A percentile compares a stretch with the other conserved stretches of the same genome.
Conservation (phyloP, 768 basidiomycete genomes). For the Suillus discolor region DNA sequence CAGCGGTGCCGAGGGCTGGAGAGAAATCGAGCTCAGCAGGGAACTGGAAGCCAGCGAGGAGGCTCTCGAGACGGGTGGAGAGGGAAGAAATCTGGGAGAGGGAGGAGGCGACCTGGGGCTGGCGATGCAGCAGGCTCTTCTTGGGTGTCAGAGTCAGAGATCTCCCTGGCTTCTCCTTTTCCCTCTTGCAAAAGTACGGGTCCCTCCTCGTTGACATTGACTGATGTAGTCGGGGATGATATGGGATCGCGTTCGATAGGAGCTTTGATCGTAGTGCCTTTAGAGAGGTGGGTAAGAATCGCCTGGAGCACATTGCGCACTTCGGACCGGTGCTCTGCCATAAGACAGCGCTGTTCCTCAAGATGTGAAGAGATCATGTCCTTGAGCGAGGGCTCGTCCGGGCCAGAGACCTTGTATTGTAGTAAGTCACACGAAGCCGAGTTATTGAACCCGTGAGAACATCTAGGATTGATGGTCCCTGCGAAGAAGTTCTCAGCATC, state of each 20-base stretch:
- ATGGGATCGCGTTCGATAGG: neutral
- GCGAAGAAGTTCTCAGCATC: neutral
- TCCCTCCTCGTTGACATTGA: neutral
- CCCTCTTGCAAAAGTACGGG: conserved; percentile 8
- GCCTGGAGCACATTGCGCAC: conserved; percentile 5
- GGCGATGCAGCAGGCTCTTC: conserved; percentile 17
- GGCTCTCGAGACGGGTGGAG: conserved; percentile 41
- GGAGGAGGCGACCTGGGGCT: conserved; percentile 18
- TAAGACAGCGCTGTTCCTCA: conserved; percentile 1
- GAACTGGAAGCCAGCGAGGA: conserved; percentile 43
- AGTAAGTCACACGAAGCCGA: neutral
- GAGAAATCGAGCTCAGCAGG: conserved; percentile 36
- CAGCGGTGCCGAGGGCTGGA: conserved; percentile 13
- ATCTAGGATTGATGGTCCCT: neutral
- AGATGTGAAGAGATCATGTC: neutral
- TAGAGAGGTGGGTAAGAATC: conserved; percentile 3
- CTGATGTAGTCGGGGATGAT: neutral
- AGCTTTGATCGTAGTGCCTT: neutral
- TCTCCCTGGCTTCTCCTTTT: conserved; percentile 43
- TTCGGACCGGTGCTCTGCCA: conserved; percentile 10
- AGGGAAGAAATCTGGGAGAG: conserved; percentile 43
- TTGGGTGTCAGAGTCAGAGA: conserved; percentile 10
- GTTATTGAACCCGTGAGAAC: neutral
- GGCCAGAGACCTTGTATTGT: neutral
- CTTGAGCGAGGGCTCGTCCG: neutral